Conservation (phyloP, 169 alveolate genomes). For the Cryptosporidium canis region DNA sequence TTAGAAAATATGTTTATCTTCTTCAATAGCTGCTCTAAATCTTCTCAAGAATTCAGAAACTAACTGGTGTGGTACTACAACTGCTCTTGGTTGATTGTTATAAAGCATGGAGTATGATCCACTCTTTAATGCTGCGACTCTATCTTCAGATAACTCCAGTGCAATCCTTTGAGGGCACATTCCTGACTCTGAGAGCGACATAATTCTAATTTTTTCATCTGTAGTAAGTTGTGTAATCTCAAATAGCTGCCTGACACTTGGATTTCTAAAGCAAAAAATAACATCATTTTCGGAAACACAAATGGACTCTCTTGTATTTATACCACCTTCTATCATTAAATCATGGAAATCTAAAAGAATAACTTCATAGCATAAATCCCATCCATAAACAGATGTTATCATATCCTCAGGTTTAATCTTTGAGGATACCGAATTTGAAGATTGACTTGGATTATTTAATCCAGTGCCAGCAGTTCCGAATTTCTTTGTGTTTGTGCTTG, state of each 20-base stretch:
- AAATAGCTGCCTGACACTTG: constrained; percentile 67
- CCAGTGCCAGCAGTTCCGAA: constrained; percentile 13
- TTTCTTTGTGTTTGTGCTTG: constrained; percentile 22
- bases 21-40: constrained; percentile 72
- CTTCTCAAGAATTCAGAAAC: constrained; percentile 68
- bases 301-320: constrained; percentile 46
- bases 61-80: constrained; percentile 67
- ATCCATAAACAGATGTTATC: constrained; percentile 65
- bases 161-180: constrained; percentile 74
- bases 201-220: constrained; percentile 63
- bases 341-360: constrained; percentile 64
- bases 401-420: constrained; percentile 67
- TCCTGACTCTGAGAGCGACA: constrained; percentile 58
- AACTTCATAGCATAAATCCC: constrained; percentile 70
- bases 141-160: constrained; percentile 68
- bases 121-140: constrained; percentile 72
- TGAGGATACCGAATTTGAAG: constrained; percentile 51
- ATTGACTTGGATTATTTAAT: neutral
- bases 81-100: constrained; percentile 63
- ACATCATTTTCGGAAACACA: constrained; percentile 69
- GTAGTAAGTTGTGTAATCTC: constrained; percentile 51
- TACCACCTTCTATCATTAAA: constrained; percentile 69
- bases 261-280: constrained; percentile 47
- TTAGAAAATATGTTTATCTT: constrained; percentile 68
- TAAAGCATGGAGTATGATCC: constrained; percentile 69